Base-by-base conservation (phyloP, 2,329 filamentous ascomycete genomes). In the Colletotrichum orbiculare region DNA sequence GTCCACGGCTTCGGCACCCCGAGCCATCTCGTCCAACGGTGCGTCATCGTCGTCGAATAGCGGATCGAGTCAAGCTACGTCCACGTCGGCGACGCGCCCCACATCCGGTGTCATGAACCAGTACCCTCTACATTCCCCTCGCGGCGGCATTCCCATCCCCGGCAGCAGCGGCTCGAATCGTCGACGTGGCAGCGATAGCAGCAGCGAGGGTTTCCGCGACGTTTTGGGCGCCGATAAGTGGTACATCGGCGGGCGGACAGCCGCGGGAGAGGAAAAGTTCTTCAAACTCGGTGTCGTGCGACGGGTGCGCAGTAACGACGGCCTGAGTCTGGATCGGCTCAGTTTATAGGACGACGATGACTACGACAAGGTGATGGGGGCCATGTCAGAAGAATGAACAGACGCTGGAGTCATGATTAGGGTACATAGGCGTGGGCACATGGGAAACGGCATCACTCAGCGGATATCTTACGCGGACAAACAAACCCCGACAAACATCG, bases 271-370 rank as follows among this genome's bases (percentile, higher is more conserved):
- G 72, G 91, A 94, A 75, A 87, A 87, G 72, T 94, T 93, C 79
- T 94, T 94, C 77, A 93, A 93, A 79, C 79, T 94, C 48, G 91
- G 91, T 47, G 91, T 94, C 69, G 88, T 94, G 53, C 86, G 89
- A 74, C 81, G 91, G 60, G 88, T 92, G 62, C 83, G 88, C 73
- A 94, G 91, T 75, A 89, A 90, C 59, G 91, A 94, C 74, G 84
- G 91, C 46, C 76, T 94, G 71, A 94, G 91, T 71, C 77, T 93
- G 62, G 91, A 94, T 78, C 85, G 90, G 60, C 76, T 94, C 76
- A 94, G 91, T 73, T 81, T 94, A 78, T 94, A 66, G 53, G 53
- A 81, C 1, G 11, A 11, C 15, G 15, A 57, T 1, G 46, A 15
- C 33, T 33, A 41, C 12, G 45, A 49, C 15, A 39, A 62, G 33